Evolutionary conservation across 768 basidiomycete genomes (phyloP), one percentile per base, ranked within the genome.

Genomic region (Suillus lakei): DNA sequence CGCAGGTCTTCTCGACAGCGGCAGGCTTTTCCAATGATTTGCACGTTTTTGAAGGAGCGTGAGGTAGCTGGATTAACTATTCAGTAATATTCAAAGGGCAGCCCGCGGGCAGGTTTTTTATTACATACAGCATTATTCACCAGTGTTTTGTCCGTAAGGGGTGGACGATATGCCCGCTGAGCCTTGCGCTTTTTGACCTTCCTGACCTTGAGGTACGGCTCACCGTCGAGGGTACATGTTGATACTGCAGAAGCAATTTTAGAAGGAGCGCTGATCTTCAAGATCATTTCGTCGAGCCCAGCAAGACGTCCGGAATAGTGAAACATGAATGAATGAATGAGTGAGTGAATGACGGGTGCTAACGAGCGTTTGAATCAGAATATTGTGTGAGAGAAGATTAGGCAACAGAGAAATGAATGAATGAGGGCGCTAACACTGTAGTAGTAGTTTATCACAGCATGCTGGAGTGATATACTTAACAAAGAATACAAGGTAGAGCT

Each of bases 241-340:
- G 70, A 62, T 68, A 76, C 70, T 66, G 72, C 67, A 61, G 68
- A 70, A 56, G 75, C 58, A 70, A 76, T 64, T 73, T 73, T 75
- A 64, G 68, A 64, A 59, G 75, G 64, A 15, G 69, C 43, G 55
- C 70, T 67, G 71, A 78, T 78, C 72, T 71, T 78, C 70, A 80
- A 73, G 71, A 81, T 66, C 76, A 78, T 72, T 60, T 71, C 65
- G 73, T 81, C 80, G 62, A 81, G 80, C 38, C 80, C 80, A 77
- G 80, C 80, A 75, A 80, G 80, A 79, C 80, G 73, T 65, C 79
- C 77, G 62, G 79, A 78, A 62, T 81, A 75, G 66, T 76, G 76
- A 64, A 78, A 74, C 77, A 79, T 78, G 66, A 53, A 39, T 48
- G 61, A 61, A 67, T 59, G 64, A 38, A 44, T 44, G 60, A 60